Evolutionary conservation across 495 filamentous ascomycete genomes (phyloP).

Genomic region (Pyrenula massariospora): DNA sequence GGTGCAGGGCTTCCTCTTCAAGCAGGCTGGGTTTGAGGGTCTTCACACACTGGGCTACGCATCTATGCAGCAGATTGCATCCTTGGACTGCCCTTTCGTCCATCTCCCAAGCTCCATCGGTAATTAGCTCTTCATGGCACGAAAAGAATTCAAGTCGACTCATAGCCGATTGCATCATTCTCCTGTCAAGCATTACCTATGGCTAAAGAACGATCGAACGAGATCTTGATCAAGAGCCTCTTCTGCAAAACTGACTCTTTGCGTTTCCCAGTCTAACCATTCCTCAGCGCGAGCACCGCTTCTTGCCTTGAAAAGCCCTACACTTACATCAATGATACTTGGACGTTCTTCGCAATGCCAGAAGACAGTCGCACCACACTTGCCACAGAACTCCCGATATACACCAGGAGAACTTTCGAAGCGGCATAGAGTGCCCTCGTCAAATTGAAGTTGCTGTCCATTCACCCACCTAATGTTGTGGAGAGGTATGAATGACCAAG

Average conservation of each 20-base stretch:
- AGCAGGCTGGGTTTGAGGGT: too few species aligned
- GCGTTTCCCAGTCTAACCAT: conserved; percentile 51
- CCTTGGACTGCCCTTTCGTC: too few species aligned
- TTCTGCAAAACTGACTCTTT: conserved; percentile 51
- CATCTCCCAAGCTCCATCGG: too few species aligned
- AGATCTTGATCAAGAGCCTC: conserved; percentile 34
- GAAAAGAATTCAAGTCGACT: too few species aligned
- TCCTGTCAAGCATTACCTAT: too few species aligned
- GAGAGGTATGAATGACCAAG: conserved; percentile 58
- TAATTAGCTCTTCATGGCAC: too few species aligned
- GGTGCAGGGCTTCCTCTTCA: too few species aligned
- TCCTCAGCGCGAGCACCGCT: conserved; percentile 42
- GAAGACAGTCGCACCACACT: conserved; percentile 57
- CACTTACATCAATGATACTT: conserved; percentile 53
- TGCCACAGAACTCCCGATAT: conserved; percentile 48
- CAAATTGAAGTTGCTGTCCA: conserved; percentile 27
- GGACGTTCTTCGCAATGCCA: conserved; percentile 48
- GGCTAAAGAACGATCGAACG: too few species aligned
- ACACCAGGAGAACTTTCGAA: conserved; percentile 44
- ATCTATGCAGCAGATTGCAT: too few species aligned
- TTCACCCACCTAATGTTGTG: conserved; percentile 40
- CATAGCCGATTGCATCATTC: too few species aligned
- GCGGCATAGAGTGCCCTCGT: conserved; percentile 31
- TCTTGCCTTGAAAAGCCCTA: conserved; percentile 41
- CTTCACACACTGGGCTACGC: too few species aligned